Percentiles rank a stretch among this genome's conserved stretches.
These are phyloP conservation scores for Achaetomium macrosporum DNA, from an alignment of 2,329 filamentous ascomycete genomes.

Conservation along the genomic window DNA sequence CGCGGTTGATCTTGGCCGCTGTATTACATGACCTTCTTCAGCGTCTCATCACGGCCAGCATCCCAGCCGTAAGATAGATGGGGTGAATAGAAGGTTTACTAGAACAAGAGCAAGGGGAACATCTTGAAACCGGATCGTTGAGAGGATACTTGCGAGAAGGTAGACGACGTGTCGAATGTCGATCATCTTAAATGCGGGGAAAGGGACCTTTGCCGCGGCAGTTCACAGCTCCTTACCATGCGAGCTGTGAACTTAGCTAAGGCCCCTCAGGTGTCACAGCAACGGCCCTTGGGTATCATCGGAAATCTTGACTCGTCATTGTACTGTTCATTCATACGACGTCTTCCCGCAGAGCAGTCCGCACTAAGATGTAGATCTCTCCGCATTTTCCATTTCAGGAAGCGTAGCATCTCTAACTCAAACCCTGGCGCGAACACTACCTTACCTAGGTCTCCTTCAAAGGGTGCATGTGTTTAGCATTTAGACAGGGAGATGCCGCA, in stretches of 20 bases:
- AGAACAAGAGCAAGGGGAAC: not conserved
- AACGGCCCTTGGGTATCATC: not conserved
- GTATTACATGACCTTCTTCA: slow-evolving; percentile 11
- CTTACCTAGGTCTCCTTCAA: too few species aligned
- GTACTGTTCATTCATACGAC: too few species aligned
- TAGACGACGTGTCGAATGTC: not conserved
- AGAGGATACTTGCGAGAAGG: too few species aligned
- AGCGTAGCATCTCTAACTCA: not conserved
- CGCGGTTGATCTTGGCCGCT: slow-evolving; percentile 2
- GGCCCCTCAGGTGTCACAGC: not conserved
- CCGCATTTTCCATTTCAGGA: too few species aligned
- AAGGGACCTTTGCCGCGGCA: not conserved
- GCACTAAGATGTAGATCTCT: not conserved
- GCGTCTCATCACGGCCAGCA: slow-evolving; percentile 3
- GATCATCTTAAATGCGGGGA: slow-evolving; percentile 3
- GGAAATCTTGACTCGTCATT: not conserved
- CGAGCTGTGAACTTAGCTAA: not conserved
- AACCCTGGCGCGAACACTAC: not conserved
- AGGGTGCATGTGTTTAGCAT: too few species aligned
- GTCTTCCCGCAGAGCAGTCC: too few species aligned
- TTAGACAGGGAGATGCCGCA: too few species aligned
- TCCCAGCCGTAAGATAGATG: slow-evolving; percentile 7
- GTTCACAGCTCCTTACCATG: not conserved
- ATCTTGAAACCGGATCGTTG: too few species aligned
- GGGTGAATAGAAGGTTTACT: slow-evolving; percentile 4